Conservation (phyloP, 2,329 filamentous ascomycete species). For the Cordyceps cicadae region DNA sequence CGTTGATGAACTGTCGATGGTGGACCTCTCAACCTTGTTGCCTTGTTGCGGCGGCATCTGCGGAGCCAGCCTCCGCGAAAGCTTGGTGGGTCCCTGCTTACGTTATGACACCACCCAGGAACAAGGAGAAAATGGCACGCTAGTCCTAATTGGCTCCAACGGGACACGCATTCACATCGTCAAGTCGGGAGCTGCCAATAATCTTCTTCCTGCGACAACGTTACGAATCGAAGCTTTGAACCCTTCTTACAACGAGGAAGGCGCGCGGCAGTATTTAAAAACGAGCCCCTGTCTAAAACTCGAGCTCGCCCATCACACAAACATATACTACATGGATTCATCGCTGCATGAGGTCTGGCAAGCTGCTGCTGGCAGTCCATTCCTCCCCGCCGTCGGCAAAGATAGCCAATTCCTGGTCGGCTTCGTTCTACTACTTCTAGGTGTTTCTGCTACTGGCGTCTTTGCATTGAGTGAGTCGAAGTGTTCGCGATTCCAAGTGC, state of each 20-base stretch:
- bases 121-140: constrained; percentile 13
- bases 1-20: neutral
- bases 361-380: constrained; percentile 80
- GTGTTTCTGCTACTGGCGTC: constrained; percentile 63
- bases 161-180: constrained; percentile 28
- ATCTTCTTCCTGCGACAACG: constrained; percentile 6
- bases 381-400: constrained; percentile 72
- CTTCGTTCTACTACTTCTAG: constrained; percentile 64
- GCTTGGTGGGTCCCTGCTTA: constrained; percentile 19
- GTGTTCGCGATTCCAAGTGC: neutral
- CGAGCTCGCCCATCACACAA: neutral
- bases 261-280: neutral
- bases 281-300: neutral
- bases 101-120: constrained; percentile 17
- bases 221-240: neutral
- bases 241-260: neutral
- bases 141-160: constrained; percentile 24
- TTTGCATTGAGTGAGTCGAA: constrained; percentile 72
- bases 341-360: constrained; percentile 89
- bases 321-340: constrained; percentile 55
- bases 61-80: neutral
- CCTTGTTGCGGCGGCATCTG: neutral
- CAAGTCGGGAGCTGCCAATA: constrained; percentile 20
- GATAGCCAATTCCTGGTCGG: constrained; percentile 74
- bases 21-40: neutral